A percentile compares a stretch with the other conserved stretches of the same genome.
These are phyloP conservation scores for Trametes maxima DNA, from an alignment of 768 basidiomycete species.

Conservation along the genomic window DNA sequence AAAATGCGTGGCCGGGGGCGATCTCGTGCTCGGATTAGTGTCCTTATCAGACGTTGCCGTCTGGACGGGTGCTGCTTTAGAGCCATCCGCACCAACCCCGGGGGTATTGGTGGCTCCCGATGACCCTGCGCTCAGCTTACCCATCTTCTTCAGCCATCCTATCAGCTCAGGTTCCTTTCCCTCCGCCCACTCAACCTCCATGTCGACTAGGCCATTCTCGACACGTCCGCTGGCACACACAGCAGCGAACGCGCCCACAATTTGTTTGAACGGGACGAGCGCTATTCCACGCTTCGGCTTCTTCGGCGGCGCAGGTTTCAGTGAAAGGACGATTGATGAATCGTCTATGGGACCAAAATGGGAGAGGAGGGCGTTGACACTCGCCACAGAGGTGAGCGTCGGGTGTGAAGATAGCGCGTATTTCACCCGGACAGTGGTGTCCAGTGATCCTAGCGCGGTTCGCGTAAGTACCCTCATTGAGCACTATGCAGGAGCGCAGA, in stretches of 20 bases:
- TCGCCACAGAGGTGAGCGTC: constrained; percentile 50
- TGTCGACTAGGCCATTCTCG: constrained; percentile 55
- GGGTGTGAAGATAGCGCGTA: constrained; percentile 63
- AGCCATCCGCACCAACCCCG: background rate
- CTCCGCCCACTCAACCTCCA: constrained; percentile 76
- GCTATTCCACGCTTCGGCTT: constrained; percentile 71
- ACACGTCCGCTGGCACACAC: constrained; percentile 60
- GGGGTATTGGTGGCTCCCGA: background rate
- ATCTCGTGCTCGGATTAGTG: background rate
- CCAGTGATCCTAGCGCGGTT: constrained; percentile 51
- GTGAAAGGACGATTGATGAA: constrained; percentile 65
- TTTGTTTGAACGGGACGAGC: constrained; percentile 73
- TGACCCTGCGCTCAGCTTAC: constrained; percentile 19
- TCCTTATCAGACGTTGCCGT: background rate
- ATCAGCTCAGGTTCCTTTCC: constrained; percentile 75
- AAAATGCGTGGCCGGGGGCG: constrained; percentile 42
- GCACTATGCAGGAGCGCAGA: background rate
- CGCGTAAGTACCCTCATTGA: background rate
- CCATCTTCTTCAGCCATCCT: constrained; percentile 63
- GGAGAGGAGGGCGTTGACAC: constrained; percentile 53
- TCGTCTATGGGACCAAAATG: constrained; percentile 67
- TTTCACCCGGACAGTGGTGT: constrained; percentile 77
- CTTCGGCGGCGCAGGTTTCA: constrained; percentile 58
- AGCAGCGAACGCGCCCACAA: constrained; percentile 75
- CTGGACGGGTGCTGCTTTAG: background rate